phyloP scores from a whole-genome alignment of 169 alveolate species.

The Eimeria acervulina region DNA sequence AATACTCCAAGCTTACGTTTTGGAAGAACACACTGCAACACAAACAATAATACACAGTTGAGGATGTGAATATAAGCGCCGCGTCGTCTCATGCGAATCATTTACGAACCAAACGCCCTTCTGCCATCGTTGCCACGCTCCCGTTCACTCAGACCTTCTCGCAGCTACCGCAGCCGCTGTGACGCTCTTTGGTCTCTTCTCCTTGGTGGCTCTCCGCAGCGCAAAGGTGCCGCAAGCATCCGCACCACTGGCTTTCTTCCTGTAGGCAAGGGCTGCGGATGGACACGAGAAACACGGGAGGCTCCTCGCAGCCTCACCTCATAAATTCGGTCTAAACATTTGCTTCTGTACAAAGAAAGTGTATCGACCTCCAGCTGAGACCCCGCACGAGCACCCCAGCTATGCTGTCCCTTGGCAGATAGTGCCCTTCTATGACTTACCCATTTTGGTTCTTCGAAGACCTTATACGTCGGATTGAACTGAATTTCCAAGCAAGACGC shows the following conservation, averaged over 20 bases:
- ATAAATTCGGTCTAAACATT: background rate
- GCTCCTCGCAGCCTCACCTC: background rate
- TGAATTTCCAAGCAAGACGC: background rate
- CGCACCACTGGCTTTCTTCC: constrained; percentile 41
- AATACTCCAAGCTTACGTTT: constrained; percentile 2
- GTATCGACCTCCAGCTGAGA: background rate
- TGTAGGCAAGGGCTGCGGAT: constrained; percentile 45
- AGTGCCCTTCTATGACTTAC: background rate
- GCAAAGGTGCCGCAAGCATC: constrained; percentile 41
- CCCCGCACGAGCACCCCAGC: background rate
- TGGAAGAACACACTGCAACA: constrained; percentile 11
- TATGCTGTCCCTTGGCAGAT: background rate
- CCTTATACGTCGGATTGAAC: background rate
- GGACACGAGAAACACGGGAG: background rate
- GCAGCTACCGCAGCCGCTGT: background rate
- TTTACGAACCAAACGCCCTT: background rate
- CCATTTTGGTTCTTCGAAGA: background rate
- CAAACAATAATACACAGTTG: background rate
- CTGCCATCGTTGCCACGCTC: background rate
- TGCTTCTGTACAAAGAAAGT: background rate
- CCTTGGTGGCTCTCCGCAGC: constrained; percentile 18
- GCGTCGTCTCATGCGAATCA: background rate
- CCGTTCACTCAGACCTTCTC: constrained; percentile 3
- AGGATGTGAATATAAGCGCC: background rate
- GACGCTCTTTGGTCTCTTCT: background rate